Base-by-base conservation (phyloP, 306 rosid species). In the Acmispon strigosus region DNA sequence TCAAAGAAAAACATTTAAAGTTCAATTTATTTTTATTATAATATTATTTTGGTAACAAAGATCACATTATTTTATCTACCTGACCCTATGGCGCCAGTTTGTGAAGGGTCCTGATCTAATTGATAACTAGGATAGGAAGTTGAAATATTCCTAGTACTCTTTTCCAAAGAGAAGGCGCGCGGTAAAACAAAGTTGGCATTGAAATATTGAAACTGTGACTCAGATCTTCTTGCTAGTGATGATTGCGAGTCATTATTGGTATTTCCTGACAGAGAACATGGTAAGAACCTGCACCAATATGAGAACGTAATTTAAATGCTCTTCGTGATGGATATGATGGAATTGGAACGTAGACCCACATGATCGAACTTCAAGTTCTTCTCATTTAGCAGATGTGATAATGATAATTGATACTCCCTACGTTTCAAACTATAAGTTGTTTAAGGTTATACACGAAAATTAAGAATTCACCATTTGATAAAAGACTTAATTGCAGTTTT, bases 251-350 rank as follows among this genome's bases (percentile, higher is more conserved):
- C 32, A 73, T 70, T 66, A 63, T 66, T 79, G 76, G 47, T 65
- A 73, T 42, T 73, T 52, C 67, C 53, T 74, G 76, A 59, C 79
- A 78, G 32, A 2, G 39, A 24, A 78, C 52, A 72, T 66, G 75
- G 75, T 58, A 27, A 29, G 37, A 67, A 17, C 34, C 43, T 74
- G 72, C 37, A 73, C 13, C 22, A 32, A 22, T 59, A 27, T 11
- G 60, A 66, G 71, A n/a, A n/a, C n/a, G n/a, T 73, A 50, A 60
- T 67, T 76, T 76, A 49, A 67, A 16, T 59, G 53, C 48, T 3
- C 37, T 24, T 49, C 68, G 37, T 41, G 41, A 7, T 37, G 62
- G 62, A 52, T 52, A 52, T 66, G 60, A 66, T 66, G 72, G 59
- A 64, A 41, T 24, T 65, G 56, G 14, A 14, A 14, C 14, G 15